phyloP scores from a whole-genome alignment of 768 basidiomycete species.

The Gelatoporia subvermispora region DNA sequence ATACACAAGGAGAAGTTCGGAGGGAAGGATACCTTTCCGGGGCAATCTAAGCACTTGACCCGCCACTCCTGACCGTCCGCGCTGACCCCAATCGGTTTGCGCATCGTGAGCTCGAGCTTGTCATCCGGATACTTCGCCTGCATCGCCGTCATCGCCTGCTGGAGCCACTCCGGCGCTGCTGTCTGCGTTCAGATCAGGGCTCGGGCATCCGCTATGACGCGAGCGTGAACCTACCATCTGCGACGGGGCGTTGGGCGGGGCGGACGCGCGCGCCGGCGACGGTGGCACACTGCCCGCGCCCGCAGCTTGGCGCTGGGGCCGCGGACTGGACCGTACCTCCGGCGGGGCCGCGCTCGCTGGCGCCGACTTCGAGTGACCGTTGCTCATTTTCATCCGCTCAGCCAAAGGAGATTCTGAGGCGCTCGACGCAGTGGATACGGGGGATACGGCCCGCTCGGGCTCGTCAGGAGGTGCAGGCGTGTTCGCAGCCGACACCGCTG shows the following conservation, averaged over 20 bases:
- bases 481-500: conserved; percentile 19
- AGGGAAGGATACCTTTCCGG: conserved; percentile 70
- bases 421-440: conserved; percentile 70
- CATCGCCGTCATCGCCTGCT: conserved; percentile 60
- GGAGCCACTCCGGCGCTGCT: conserved; percentile 68
- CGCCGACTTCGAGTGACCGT: conserved; percentile 28
- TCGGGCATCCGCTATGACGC: not conserved
- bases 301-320: conserved; percentile 3
- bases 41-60: conserved; percentile 87
- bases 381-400: conserved; percentile 55
- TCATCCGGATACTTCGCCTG: conserved; percentile 75
- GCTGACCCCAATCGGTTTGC: conserved; percentile 41
- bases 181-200: conserved; percentile 6
- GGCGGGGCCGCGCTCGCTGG: conserved; percentile 14
- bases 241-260: conserved; percentile 1
- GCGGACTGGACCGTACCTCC: conserved; percentile 10
- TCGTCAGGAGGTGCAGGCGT: conserved; percentile 28
- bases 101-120: conserved; percentile 70
- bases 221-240: conserved; percentile 8
- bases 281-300: conserved; percentile 1
- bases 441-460: conserved; percentile 57
- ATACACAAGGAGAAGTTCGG: not conserved
- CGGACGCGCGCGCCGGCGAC: conserved; percentile 1
- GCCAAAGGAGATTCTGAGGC: conserved; percentile 73
- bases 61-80: conserved; percentile 77